These are phyloP conservation scores for Candida adriatica DNA, from an alignment of 805 yeast genomes.

Conservation along the genomic window DNA sequence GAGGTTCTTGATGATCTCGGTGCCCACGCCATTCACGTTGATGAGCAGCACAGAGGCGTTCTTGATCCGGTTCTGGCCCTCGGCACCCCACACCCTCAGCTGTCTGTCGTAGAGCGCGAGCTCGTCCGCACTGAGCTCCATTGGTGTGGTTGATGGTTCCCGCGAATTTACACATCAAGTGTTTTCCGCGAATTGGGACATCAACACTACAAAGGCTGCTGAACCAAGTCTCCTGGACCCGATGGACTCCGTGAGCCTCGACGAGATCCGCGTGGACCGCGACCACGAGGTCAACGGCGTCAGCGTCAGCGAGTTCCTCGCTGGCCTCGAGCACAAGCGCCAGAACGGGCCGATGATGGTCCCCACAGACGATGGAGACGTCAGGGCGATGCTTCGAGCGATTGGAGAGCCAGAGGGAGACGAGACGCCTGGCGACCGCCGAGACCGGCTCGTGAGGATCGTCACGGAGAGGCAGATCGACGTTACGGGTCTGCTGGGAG, in stretches of 20 bases:
- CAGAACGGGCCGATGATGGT: constrained; percentile 27
- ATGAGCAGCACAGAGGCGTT: constrained; percentile 65
- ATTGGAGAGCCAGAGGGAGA: constrained; percentile 51
- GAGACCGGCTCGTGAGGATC: constrained; percentile 49
- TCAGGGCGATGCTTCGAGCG: constrained; percentile 38
- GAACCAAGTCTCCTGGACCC: no score
- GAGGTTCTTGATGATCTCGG: constrained; percentile 77
- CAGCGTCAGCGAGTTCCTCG: constrained; percentile 23
- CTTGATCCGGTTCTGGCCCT: constrained; percentile 74
- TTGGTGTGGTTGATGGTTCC: no score
- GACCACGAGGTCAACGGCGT: constrained; percentile 19
- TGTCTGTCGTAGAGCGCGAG: constrained; percentile 92
- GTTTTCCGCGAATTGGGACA: neutral
- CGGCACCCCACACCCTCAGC: constrained; percentile 93
- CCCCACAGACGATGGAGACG: constrained; percentile 66
- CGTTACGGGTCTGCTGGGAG: constrained; percentile 7
- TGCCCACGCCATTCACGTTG: constrained; percentile 70
- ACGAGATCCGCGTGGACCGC: constrained; percentile 22
- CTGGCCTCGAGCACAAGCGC: constrained; percentile 23
- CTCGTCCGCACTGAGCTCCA: constrained; percentile 54
- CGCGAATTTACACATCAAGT: no score
- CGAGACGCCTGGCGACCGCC: constrained; percentile 54
- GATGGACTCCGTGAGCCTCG: constrained; percentile 11
- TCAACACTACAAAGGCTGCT: neutral
- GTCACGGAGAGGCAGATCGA: constrained; percentile 29